These are phyloP conservation scores for Puccinia triticina DNA, from an alignment of 1,284 basidiomycete species.

Conservation along the genomic window DNA sequence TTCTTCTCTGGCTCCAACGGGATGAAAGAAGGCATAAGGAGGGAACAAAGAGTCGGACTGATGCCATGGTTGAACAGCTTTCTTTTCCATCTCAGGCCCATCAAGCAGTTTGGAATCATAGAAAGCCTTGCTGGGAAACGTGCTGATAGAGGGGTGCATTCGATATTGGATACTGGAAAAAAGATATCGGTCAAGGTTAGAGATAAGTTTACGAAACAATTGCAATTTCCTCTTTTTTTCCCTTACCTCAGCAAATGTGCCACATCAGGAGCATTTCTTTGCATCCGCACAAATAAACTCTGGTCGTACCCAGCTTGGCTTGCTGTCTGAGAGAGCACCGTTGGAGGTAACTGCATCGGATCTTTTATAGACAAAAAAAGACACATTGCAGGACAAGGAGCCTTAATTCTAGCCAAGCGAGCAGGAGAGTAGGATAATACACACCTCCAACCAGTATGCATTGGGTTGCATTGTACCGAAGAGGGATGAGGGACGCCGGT, in stretches of 20 bases:
- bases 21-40: conserved; percentile 86
- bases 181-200: not conserved
- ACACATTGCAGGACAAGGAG: not conserved
- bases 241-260: conserved; percentile 85
- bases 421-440: conserved; percentile 53
- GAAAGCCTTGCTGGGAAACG: conserved; percentile 84
- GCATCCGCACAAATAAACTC: conserved; percentile 88
- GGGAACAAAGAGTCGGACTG: conserved; percentile 71
- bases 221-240: not conserved
- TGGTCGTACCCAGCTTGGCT: conserved; percentile 81
- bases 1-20: conserved; percentile 63
- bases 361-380: conserved; percentile 64
- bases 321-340: conserved; percentile 88
- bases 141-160: conserved; percentile 96
- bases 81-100: conserved; percentile 82
- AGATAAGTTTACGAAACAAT: conserved; percentile 25
- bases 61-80: conserved; percentile 88
- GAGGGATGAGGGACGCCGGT: conserved; percentile 90
- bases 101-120: conserved; percentile 81
- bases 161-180: conserved; percentile 87
- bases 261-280: conserved; percentile 73
- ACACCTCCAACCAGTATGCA: conserved; percentile 92
- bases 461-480: conserved; percentile 80
- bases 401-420: not conserved
- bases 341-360: conserved; percentile 95